Base-by-base conservation (phyloP, 139 green algal genomes). In the Coccomyxa sp. region DNA sequence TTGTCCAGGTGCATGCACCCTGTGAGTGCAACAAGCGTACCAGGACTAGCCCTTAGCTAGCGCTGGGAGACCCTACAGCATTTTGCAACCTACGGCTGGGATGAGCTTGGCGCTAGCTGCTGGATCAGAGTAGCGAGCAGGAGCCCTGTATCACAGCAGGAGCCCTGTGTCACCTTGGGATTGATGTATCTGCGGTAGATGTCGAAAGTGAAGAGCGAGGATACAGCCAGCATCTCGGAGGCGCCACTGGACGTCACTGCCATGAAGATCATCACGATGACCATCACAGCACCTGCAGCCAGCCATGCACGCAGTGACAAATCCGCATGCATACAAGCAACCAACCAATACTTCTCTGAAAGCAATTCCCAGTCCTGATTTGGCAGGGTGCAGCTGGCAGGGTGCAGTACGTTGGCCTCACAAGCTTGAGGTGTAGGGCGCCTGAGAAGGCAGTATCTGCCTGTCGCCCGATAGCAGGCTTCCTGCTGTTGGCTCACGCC, bases 201-300 rank as follows among this genome's bases (percentile, higher is more conserved):
- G 33, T 80, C 76, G 35, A 75, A 80, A n/a, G 76, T 80, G 64
- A 80, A 80, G n/a, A 80, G 76, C 6, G 55, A 75, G 12, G 64
- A 69, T 64, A 73, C 41, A 14, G 76, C 76, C 0, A 77, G 39
- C 72, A 77, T 77, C 39, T 80, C 76, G 9, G 38, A n/a, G 7
- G 76, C 76, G 31, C 76, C 76, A 69, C 64, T 75, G 64, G 39
- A 70, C 29, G 76, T 80, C 9, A 80, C 76, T 16, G 76, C 76
- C 76, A 80, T 80, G 76, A 75, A 80, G n/a, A 37, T 68, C 29
- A 80, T 80, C 38, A 75, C 39, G 7, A 80, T 34, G 12, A 80
- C 76, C 27, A 80, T 38, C 38, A 80, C 68, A 18, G 76, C n/a
- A 6, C 76, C 76, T 22, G 64, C 69, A 36, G 76, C 40, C 7